Evolutionary conservation across 1,284 basidiomycete species (phyloP), one percentile per base, ranked within the genome.

Genomic region (Macrocybe sp.): DNA sequence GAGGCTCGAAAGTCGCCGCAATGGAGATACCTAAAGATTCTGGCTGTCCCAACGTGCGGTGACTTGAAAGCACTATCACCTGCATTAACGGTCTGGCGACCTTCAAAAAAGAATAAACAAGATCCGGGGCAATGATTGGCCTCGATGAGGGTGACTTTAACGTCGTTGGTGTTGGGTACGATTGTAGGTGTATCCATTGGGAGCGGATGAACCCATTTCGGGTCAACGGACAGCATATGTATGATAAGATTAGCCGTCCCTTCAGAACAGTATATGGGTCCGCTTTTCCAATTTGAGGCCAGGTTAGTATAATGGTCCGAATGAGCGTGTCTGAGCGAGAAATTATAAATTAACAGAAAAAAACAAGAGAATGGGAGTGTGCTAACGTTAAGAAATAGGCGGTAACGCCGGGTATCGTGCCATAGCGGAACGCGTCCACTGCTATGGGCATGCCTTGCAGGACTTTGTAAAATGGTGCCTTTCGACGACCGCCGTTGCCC

Each of bases 121-220:
- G 94, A 97, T 5, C 96, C 97, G 0, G 97, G 96, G 55, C 93
- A 96, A 62, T 98, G 97, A 61, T 99, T 99, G 2, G 96, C 96
- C 58, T 97, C 92, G n/a, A 99, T 92, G 37, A 93, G 80, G 0
- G 93, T 97, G 1, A 97, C 95, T 34, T 69, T 75, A 34, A 98
- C 92, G 1, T 93, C 94, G 30, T 85, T 84, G 0, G 92, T 91
- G 55, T 90, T 70, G 0, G 93, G 92, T 41, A 99, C 76, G 10
- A 78, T 65, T 2, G 80, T 85, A 0, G 90, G 76, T 0, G 72
- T 70, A 61, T 97, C 81, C 76, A 94, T 83, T 0, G 92, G 90
- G 1, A 98, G 71, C 29, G 92, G 81, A 56, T 86, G 78, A 0
- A 98, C 82, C 89, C 90, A 98, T 67, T 88, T 81, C 31, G 75